Conservation (phyloP, 768 basidiomycete species). For the Saitozyma podzolica region DNA sequence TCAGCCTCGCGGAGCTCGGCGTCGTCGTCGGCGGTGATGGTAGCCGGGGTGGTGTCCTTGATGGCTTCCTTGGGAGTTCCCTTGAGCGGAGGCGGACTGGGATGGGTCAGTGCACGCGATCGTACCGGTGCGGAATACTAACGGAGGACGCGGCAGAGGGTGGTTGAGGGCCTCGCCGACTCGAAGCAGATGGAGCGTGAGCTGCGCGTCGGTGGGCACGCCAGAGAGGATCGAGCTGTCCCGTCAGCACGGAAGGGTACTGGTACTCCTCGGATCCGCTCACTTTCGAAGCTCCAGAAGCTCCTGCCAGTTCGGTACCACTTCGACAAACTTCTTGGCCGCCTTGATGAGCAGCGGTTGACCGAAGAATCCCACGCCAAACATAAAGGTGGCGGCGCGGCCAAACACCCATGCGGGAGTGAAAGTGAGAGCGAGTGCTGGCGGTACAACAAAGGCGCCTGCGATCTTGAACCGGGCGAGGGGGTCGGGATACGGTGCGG, state of each 20-base stretch:
- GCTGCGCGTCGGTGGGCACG: constrained; percentile 55
- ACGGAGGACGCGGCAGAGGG: constrained; percentile 51
- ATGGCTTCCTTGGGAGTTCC: constrained; percentile 51
- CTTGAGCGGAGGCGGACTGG: constrained; percentile 44
- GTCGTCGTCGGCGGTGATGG: constrained; percentile 43
- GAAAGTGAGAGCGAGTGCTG: constrained; percentile 47
- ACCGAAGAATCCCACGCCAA: constrained; percentile 54
- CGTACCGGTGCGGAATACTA: constrained; percentile 3
- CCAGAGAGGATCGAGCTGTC: constrained; percentile 50
- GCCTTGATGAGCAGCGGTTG: constrained; percentile 51
- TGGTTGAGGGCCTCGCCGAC: constrained; percentile 46
- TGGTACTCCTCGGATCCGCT: constrained; percentile 4
- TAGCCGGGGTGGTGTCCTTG: constrained; percentile 43
- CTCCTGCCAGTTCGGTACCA: constrained; percentile 54
- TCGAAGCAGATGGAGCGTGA: constrained; percentile 53
- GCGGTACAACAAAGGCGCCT: constrained; percentile 49
- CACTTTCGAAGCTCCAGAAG: constrained; percentile 53
- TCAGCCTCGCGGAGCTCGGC: constrained; percentile 46
- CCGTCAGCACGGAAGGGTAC: constrained; percentile 1
- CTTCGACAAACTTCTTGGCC: constrained; percentile 39
- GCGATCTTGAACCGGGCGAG: constrained; percentile 53
- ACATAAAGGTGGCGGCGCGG: constrained; percentile 45
- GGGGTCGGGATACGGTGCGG: constrained; percentile 48
- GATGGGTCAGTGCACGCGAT: constrained; percentile 3
- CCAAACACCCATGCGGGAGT: constrained; percentile 52